Conservation (phyloP, 768 basidiomycete genomes). For the Psilocybe sp. region DNA sequence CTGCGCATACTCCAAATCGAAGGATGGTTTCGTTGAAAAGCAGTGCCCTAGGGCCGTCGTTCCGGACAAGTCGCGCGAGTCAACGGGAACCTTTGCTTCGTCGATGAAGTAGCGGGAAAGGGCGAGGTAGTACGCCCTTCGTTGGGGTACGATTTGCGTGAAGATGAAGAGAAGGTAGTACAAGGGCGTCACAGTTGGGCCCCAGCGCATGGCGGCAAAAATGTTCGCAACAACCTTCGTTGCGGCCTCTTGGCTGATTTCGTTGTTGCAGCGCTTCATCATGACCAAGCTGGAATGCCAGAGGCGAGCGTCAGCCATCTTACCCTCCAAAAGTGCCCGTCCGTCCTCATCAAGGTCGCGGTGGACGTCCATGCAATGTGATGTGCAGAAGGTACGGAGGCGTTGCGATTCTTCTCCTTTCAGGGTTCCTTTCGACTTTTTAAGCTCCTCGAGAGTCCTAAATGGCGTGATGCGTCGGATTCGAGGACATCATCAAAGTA, state of each 20-base stretch:
- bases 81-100: slow-evolving; percentile 30
- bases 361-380: slow-evolving; percentile 28
- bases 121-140: slow-evolving; percentile 20
- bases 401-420: slow-evolving; percentile 36
- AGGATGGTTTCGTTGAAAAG: slow-evolving; percentile 37
- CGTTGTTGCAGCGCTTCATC: background rate
- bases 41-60: slow-evolving; percentile 37
- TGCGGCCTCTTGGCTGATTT: slow-evolving; percentile 5
- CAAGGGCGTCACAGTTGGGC: slow-evolving; percentile 36
- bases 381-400: slow-evolving; percentile 32
- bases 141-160: slow-evolving; percentile 20
- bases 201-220: slow-evolving; percentile 33
- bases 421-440: slow-evolving; percentile 27
- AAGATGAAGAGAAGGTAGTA: slow-evolving; percentile 35
- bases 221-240: slow-evolving; percentile 23
- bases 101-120: slow-evolving; percentile 32
- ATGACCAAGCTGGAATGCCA: slow-evolving; percentile 14
- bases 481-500: background rate
- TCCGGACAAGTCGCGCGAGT: slow-evolving; percentile 37
- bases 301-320: slow-evolving; percentile 24
- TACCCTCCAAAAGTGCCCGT: slow-evolving; percentile 12
- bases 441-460: slow-evolving; percentile 27
- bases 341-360: slow-evolving; percentile 27
- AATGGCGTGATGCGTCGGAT: background rate
- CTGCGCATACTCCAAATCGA: slow-evolving; percentile 40